These are phyloP conservation scores for Amanita inopinata DNA, from an alignment of 768 basidiomycete species.

Conservation along the genomic window DNA sequence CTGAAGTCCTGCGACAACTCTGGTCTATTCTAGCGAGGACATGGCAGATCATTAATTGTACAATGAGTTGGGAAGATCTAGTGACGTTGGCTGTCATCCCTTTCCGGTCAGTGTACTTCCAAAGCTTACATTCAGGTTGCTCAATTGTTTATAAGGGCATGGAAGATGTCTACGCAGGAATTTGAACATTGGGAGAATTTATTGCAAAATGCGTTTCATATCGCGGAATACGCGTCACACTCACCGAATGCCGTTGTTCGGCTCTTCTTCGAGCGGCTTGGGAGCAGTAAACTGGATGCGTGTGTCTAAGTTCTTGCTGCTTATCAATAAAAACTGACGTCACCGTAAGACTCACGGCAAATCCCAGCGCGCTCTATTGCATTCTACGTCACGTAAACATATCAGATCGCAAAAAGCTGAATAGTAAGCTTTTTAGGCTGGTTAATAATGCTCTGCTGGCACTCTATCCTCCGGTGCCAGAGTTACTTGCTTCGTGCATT, in stretches of 20 bases:
- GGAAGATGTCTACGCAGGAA: slow-evolving; percentile 35
- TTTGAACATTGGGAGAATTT: slow-evolving; percentile 31
- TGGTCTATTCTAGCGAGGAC: slow-evolving; percentile 37
- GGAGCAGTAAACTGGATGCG: slow-evolving; percentile 11
- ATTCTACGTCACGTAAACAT: slow-evolving; percentile 19
- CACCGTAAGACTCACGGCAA: slow-evolving; percentile 6
- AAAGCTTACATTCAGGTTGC: neutral
- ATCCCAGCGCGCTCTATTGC: slow-evolving; percentile 15
- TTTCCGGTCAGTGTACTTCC: slow-evolving; percentile 27
- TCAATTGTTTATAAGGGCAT: slow-evolving; percentile 24
- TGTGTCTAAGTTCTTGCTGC: neutral
- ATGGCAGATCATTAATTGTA: slow-evolving; percentile 17
- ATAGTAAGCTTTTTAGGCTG: slow-evolving; percentile 16
- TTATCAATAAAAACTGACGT: neutral
- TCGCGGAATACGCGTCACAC: slow-evolving; percentile 15
- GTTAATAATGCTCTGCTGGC: slow-evolving; percentile 22
- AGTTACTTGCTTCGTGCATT: slow-evolving; percentile 17
- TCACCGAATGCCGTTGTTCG: slow-evolving; percentile 17
- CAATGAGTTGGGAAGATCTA: slow-evolving; percentile 29
- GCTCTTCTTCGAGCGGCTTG: slow-evolving; percentile 19
- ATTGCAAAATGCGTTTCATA: slow-evolving; percentile 22
- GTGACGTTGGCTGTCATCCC: slow-evolving; percentile 38
- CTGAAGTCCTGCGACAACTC: slow-evolving; percentile 31
- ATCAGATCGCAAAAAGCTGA: slow-evolving; percentile 9
- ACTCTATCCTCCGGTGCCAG: slow-evolving; percentile 25